Evolutionary conservation across 257 asterid genomes (phyloP).

Genomic region (Rauvolfia tetraphylla): DNA sequence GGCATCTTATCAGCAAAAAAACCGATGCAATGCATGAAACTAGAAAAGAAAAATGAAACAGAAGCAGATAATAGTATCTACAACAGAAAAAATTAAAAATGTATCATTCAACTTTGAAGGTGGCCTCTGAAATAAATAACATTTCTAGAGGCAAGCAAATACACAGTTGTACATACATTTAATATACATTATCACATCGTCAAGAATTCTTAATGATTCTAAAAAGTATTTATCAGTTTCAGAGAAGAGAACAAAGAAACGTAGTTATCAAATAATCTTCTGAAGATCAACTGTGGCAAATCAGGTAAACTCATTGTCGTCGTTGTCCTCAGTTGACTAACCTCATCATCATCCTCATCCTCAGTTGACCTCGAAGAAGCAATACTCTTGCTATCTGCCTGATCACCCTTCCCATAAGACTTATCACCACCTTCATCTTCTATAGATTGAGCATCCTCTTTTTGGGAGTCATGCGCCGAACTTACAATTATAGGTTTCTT

Average conservation of each 20-base stretch:
- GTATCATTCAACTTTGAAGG: background rate
- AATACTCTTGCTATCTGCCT: slow-evolving; percentile 59
- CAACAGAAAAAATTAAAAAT: background rate
- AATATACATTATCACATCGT: background rate
- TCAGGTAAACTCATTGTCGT: slow-evolving; percentile 63
- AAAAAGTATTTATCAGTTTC: background rate
- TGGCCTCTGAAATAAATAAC: background rate
- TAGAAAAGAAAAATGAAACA: background rate
- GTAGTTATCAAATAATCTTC: background rate
- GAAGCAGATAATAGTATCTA: background rate
- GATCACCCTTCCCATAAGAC: slow-evolving; percentile 56
- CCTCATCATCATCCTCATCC: slow-evolving; percentile 54
- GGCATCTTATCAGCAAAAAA: slow-evolving; percentile 6
- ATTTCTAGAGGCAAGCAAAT: background rate
- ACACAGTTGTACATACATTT: background rate
- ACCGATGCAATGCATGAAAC: background rate
- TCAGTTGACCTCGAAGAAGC: slow-evolving; percentile 73
- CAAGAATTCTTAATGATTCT: background rate
- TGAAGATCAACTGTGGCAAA: background rate
- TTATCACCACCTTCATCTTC: slow-evolving; percentile 63
- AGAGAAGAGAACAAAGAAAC: background rate
- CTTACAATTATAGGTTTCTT: slow-evolving; percentile 74
- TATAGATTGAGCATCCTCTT: slow-evolving; percentile 50
- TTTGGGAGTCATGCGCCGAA: slow-evolving; percentile 40
- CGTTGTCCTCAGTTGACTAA: slow-evolving; percentile 62